Evolutionary conservation across 805 yeast species (phyloP), one percentile per base, ranked within the genome.

Genomic region (Ogataea polymorpha): DNA sequence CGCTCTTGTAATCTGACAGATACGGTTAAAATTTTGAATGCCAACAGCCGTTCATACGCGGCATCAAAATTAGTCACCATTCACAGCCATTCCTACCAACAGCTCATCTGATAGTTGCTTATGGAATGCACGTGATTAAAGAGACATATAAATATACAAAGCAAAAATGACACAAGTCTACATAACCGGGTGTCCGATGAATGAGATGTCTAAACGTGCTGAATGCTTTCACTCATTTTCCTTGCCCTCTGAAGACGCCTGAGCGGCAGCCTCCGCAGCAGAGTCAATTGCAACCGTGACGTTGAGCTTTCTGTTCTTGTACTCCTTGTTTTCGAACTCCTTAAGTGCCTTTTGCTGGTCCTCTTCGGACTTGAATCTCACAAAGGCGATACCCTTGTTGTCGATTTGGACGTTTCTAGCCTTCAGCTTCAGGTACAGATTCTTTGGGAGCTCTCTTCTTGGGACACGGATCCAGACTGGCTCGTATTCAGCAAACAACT

Each of bases 201-300:
- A 36, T 33, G 23, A 25, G 17, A 33, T 25, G 36, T 38, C 36
- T 32, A 18, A 24, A 28, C 37, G 42, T 32, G 37, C 39, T 23
- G 16, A 10, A 32, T 31, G 37, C 34, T 30, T 11, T 4, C 26
- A 20, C 35, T 42, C 39, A 25, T 45, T 45, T 31, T 41, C 49
- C 27, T 45, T 45, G 38, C 38, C 44, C 24, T 41, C 49, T 10
- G 33, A 27, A 18, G 26, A 16, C 3, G 35, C 23, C 10, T 38
- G 37, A 24, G 37, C 25, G 28, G 29, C 41, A 30, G 35, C 48
- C 24, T 35, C 45, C 24, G 55, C 65, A 7, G 56, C 67, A 9
- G 80, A 68, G 54, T 82, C 86, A 48, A 85, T 74, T 15, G 96
- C 96, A 52, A 82, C 74, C 50, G 81, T 82, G 44, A 84, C 87